A percentile compares a stretch with the other conserved stretches of the same genome.
These are phyloP conservation scores for Dictyostelium intermedium DNA, from an alignment of 78 protist species.

Conservation along the genomic window DNA sequence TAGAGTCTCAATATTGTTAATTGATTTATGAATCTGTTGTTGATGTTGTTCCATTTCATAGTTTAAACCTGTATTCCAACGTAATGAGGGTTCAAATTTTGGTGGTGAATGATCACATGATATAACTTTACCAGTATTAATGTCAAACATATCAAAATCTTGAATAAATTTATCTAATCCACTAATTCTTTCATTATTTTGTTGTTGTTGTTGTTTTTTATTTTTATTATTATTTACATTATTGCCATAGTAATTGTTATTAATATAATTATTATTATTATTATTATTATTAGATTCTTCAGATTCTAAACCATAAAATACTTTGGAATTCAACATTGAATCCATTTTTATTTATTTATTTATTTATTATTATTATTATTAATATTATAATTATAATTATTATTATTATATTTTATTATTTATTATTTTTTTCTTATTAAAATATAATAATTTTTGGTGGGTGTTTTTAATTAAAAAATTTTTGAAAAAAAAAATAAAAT, in stretches of 20 bases:
- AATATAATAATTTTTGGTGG: too few relatives aligned
- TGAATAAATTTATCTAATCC: not conserved
- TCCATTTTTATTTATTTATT: not conserved
- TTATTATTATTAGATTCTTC: not conserved
- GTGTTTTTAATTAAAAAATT: too few relatives aligned
- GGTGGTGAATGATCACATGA: not conserved
- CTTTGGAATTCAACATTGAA: not conserved
- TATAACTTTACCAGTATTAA: slow-evolving; percentile 32
- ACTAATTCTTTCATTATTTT: not conserved
- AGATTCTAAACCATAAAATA: not conserved
- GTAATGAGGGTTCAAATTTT: slow-evolving; percentile 11
- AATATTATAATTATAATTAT: too few relatives aligned
- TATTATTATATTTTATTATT: too few relatives aligned
- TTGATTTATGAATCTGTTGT: slow-evolving; percentile 1
- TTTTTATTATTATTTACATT: not conserved
- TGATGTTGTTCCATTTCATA: slow-evolving; percentile 3
- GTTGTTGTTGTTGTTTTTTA: not conserved
- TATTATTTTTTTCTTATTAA: too few relatives aligned
- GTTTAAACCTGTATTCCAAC: slow-evolving; percentile 9
- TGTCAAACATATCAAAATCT: slow-evolving; percentile 45
- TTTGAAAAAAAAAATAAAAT: too few relatives aligned
- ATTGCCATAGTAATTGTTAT: not conserved
- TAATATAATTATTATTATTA: not conserved
- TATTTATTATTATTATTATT: too few relatives aligned
- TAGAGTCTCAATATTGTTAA: not conserved